Base-by-base conservation (phyloP, 768 basidiomycete species). In the Russula vinacea region DNA sequence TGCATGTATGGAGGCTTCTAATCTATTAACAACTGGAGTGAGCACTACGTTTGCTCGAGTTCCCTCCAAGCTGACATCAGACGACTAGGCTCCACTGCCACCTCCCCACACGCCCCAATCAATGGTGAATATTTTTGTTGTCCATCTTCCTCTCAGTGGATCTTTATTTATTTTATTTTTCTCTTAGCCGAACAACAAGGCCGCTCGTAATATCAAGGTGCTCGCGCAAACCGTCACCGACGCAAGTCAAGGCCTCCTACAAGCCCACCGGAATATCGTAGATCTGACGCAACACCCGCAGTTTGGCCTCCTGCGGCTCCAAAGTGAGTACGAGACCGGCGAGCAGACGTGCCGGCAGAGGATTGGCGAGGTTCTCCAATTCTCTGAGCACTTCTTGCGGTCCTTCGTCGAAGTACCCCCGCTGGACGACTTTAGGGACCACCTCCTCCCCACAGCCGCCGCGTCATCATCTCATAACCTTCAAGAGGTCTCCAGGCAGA, bases 401-500 rank as follows among this genome's bases (percentile, higher is more conserved):
- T 56, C 64, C 14, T 56, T 65, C n/a, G 42, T 51, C 40, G 54
- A 65, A 33, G 59, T 65, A 14, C 59, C 55, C 14, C 10, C 55
- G 19, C 32, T 37, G 1, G 64, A 65, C 49, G 55, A 57, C 24
- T 61, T 65, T 32, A 32, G 64, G 44, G 54, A 60, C 6, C 55
- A 57, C 26, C 40, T 61, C 39, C 47, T 61, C 26, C 64, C 64
- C 24, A 24, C 60, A 0, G 60, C 64, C 1, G 55, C 59, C 24
- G 40, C 32, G 5, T 52, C 54, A 7, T 61, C 64, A 1, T 42
- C 55, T 0, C 55, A 17, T 2, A 54, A 35, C 13, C 55, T 65
- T 6, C 33, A 47, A 9, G 40, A 52, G 1, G 54, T 61, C 10
- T 26, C 19, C 13, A 14, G 13, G 9, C 49, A 52, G 22, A 33